Conservation (phyloP, 441 rosid genomes). For the Syzygium syzygioides region DNA sequence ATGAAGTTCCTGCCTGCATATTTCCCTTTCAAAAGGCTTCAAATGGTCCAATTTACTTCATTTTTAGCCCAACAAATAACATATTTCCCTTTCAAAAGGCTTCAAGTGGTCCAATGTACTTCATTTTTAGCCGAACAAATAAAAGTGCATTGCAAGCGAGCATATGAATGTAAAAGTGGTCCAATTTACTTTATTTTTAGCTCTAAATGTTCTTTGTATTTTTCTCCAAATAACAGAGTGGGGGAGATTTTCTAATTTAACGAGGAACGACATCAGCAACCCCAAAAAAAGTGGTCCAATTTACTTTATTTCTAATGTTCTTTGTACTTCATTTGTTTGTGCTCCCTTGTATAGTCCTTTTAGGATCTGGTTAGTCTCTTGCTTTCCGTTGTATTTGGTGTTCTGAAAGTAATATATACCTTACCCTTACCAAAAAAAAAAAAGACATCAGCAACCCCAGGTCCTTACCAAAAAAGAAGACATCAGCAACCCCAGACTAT, state of each 20-base stretch:
- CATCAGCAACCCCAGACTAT: not conserved
- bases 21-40: not conserved
- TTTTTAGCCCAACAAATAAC: not conserved
- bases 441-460: too few relatives aligned
- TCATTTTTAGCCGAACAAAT: not conserved
- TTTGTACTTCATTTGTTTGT: too few relatives aligned
- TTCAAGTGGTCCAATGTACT: not conserved
- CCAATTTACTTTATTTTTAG: not conserved
- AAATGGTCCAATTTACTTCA: not conserved
- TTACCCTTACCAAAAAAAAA: too few relatives aligned
- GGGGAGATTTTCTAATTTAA: not conserved
- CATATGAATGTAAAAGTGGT: not conserved
- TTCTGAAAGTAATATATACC: too few relatives aligned
- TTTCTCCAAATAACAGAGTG: not conserved
- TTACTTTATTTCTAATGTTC: too few relatives aligned
- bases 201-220: not conserved
- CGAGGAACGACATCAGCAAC: not conserved
- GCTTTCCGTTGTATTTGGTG: too few relatives aligned
- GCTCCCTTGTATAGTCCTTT: too few relatives aligned
- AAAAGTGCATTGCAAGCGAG: not conserved
- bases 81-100: not conserved
- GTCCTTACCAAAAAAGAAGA: too few relatives aligned
- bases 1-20: not conserved
- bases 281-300: too few relatives aligned
- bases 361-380: too few relatives aligned